phyloP scores from a whole-genome alignment of 1,284 basidiomycete genomes.

The Sanghuangporus weigelae region DNA sequence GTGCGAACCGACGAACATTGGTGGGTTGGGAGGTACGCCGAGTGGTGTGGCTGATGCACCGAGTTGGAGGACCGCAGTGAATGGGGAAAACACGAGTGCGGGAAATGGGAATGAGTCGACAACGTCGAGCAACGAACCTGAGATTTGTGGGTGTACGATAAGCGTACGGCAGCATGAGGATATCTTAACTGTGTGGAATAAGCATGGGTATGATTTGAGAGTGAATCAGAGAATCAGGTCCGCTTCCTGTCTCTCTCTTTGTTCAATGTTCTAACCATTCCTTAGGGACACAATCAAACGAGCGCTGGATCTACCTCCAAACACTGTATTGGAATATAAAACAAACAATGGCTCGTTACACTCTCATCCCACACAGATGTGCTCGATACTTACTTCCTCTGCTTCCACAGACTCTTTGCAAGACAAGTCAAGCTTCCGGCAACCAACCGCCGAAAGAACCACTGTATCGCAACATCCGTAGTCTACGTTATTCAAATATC shows the following conservation, averaged over 20 bases:
- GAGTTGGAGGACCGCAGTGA: conserved; percentile 7
- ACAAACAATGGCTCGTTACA: conserved; percentile 66
- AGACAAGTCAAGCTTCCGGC: conserved; percentile 77
- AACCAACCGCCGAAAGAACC: conserved; percentile 4
- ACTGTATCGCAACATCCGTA: neutral
- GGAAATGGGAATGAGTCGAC: neutral
- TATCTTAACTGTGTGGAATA: conserved; percentile 78
- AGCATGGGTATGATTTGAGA: conserved; percentile 58
- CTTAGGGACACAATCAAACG: conserved; percentile 62
- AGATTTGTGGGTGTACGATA: conserved; percentile 81
- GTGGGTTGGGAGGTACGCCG: conserved; percentile 1
- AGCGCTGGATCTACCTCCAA: conserved; percentile 61
- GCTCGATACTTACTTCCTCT: neutral
- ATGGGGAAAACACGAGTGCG: conserved; percentile 17
- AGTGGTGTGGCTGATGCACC: neutral
- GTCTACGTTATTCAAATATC: neutral
- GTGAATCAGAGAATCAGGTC: conserved; percentile 70
- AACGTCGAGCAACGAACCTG: conserved; percentile 33
- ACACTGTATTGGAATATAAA: conserved; percentile 80
- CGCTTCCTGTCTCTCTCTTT: conserved; percentile 24
- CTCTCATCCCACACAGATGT: neutral
- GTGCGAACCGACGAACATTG: conserved; percentile 32
- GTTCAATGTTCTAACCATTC: neutral
- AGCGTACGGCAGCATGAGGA: conserved; percentile 81
- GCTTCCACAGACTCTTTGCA: conserved; percentile 65